Evolutionary conservation across 345 rosid species (phyloP), one percentile per base, ranked within the genome.

Genomic region (Citrus glauca): DNA sequence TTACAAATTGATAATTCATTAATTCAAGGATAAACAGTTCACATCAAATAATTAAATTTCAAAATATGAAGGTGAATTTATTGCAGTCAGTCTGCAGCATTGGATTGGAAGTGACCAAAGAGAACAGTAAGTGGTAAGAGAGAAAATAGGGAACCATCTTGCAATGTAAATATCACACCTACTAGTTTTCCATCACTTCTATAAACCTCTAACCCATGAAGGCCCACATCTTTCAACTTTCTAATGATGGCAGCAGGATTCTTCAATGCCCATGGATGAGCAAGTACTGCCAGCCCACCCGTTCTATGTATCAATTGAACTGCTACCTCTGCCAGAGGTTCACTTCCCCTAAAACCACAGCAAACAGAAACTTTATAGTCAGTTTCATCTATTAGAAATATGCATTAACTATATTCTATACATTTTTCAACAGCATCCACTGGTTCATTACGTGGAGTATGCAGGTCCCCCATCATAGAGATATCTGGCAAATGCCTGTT

Each of bases 221-320:
- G 98, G 53, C 99, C 98, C 1, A 89, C 94, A 45, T 90, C 95
- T 84, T 89, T 90, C 85, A 96, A 81, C 77, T 82, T 85, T 83
- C 86, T 81, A 76, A 91, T 87, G 38, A 96, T 77, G 24, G 88
- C 76, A 69, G 82, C 88, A 38, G 97, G 95, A 77, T 96, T 82
- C 81, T 92, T 92, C 83, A 96, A 82, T 35, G 93, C 93, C 99
- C 99, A 96, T 17, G 99, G 99, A 89, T 96, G 99, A 83, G 98
- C 99, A 35, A 96, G 89, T 60, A 96, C 98, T n/a, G 98, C 88
- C 78, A 96, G 79, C 65, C 98, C 99, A 60, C 99, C 99, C 0
- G 98, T 92, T 84, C 85, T 85, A 83, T 81, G 69, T 73, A 96
- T 89, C 48, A 96, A 79, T 82, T 79, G 84, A 75, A 96, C 91